phyloP scores from a whole-genome alignment of 208 protist species.

The Crithidia fasciculata region DNA sequence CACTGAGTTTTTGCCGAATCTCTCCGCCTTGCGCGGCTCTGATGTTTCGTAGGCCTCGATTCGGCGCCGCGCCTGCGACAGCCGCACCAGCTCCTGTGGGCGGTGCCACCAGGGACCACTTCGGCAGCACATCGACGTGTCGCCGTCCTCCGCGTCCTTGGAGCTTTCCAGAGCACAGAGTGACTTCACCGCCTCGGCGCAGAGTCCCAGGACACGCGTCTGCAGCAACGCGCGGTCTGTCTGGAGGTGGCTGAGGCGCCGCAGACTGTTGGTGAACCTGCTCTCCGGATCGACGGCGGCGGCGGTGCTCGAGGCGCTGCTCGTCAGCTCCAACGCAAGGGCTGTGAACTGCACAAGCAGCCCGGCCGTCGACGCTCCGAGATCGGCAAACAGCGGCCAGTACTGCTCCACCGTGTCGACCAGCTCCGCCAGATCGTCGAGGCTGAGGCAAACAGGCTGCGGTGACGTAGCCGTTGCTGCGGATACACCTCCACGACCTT shows the following conservation, averaged over 20 bases:
- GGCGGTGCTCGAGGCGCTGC: constrained; percentile 14
- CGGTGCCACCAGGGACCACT: constrained; percentile 29
- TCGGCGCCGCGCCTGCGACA: constrained; percentile 23
- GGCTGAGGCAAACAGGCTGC: constrained; percentile 24
- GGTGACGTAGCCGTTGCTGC: neutral
- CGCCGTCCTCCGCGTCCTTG: neutral
- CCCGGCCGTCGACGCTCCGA: constrained; percentile 36
- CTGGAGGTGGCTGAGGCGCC: constrained; percentile 30
- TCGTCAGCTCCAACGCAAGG: constrained; percentile 34
- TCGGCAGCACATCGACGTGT: neutral
- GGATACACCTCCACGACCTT: neutral
- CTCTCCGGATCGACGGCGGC: constrained; percentile 16
- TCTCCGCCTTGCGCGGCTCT: constrained; percentile 1
- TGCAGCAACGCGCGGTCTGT: constrained; percentile 40
- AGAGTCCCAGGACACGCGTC: constrained; percentile 24
- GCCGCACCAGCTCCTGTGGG: constrained; percentile 39
- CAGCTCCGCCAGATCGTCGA: constrained; percentile 48
- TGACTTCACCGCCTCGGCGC: constrained; percentile 13
- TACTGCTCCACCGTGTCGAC: constrained; percentile 49
- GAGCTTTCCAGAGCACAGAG: constrained; percentile 18
- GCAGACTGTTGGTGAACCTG: constrained; percentile 23
- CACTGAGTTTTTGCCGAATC: rapidly evolving
- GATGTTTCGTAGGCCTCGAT: constrained; percentile 19
- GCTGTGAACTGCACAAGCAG: constrained; percentile 63
- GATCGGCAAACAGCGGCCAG: constrained; percentile 36